These are phyloP conservation scores for Inonotus hispidus DNA, from an alignment of 1,284 basidiomycete species.

Conservation along the genomic window DNA sequence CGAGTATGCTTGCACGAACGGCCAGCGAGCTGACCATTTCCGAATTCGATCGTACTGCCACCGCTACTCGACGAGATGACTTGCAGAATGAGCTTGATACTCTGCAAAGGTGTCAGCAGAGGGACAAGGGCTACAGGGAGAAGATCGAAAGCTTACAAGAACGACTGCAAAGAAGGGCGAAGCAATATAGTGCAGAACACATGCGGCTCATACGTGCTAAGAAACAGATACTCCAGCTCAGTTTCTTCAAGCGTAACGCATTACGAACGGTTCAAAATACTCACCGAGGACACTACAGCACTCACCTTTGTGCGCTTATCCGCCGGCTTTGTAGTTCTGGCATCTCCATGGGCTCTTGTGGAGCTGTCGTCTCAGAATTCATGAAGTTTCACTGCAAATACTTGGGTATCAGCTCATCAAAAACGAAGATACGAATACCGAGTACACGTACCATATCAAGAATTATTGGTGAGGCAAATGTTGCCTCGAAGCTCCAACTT, in stretches of 20 bases:
- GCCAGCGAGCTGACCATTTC: neutral
- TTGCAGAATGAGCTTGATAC: neutral
- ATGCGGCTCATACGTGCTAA: neutral
- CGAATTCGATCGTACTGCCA: neutral
- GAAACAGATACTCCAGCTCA: neutral
- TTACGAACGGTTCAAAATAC: neutral
- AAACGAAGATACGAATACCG: neutral
- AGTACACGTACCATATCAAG: conserved; percentile 1
- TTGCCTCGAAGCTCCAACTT: conserved; percentile 1
- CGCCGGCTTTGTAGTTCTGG: neutral
- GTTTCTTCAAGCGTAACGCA: neutral
- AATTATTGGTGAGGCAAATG: neutral
- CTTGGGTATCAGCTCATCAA: neutral
- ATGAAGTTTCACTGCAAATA: neutral
- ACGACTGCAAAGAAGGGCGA: neutral
- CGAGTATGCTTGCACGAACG: neutral
- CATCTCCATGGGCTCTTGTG: neutral
- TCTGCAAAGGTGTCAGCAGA: neutral
- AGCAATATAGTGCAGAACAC: neutral
- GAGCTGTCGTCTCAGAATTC: neutral
- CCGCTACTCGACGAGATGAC: neutral
- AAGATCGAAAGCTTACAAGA: neutral
- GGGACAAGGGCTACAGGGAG: neutral
- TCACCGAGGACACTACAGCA: neutral
- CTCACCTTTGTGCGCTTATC: neutral